Conservation (phyloP, 106 monocot species). For the Alisma plantagoaquatica region DNA sequence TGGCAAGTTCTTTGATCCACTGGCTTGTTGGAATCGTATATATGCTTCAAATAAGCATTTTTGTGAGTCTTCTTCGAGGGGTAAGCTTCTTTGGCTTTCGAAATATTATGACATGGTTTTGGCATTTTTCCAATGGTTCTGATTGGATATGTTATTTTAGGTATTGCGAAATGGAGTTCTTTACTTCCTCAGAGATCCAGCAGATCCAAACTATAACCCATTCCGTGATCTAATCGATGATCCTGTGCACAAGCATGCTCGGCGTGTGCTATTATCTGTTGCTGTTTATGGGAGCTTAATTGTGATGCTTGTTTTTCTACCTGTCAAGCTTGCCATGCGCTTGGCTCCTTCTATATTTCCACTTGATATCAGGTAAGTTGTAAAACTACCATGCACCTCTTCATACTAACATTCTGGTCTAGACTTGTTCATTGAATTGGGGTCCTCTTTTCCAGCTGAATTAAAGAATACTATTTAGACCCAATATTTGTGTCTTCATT, state of each 20-base stretch:
- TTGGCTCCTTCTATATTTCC: slow-evolving; percentile 90
- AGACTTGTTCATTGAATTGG: background rate
- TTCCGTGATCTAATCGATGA: slow-evolving; percentile 98
- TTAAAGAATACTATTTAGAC: too few species aligned
- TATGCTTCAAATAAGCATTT: slow-evolving; percentile 98
- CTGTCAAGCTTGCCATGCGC: slow-evolving; percentile 95
- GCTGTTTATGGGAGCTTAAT: slow-evolving; percentile 99
- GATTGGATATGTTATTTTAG: slow-evolving; percentile 20
- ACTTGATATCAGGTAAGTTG: slow-evolving; percentile 69
- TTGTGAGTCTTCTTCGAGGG: slow-evolving; percentile 98
- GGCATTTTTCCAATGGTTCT: background rate
- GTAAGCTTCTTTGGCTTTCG: slow-evolving; percentile 17
- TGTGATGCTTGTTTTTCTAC: slow-evolving; percentile 96
- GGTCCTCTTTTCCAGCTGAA: background rate
- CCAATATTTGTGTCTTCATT: too few species aligned
- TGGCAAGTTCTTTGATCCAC: slow-evolving; percentile 80
- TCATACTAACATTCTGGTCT: background rate
- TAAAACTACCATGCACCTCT: background rate
- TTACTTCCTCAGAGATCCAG: slow-evolving; percentile 96
- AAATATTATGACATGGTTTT: background rate
- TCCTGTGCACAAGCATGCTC: slow-evolving; percentile 96
- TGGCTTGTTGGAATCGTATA: slow-evolving; percentile 98
- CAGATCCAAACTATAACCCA: slow-evolving; percentile 98
- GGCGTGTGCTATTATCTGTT: slow-evolving; percentile 86
- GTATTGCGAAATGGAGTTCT: slow-evolving; percentile 89